Percentiles rank a stretch among this genome's conserved stretches.
Evolutionary conservation across 169 alveolate species (phyloP).

Genomic region (Plasmodium sp.): DNA sequence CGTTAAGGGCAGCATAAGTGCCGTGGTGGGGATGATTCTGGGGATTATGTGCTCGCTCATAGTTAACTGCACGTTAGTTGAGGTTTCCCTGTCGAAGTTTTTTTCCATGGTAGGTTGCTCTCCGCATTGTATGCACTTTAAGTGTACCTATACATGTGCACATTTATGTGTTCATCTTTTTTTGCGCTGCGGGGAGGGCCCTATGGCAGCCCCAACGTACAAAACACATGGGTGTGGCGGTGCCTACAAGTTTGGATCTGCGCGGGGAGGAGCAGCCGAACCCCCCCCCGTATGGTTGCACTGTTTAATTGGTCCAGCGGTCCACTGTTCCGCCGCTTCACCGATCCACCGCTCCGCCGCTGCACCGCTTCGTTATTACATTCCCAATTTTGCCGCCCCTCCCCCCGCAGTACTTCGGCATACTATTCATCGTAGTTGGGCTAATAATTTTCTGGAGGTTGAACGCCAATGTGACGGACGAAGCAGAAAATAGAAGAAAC

Average conservation of each 20-base stretch:
- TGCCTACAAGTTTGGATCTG: not conserved
- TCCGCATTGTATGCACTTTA: not conserved
- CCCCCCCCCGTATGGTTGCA: not conserved
- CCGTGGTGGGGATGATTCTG: slow-evolving; percentile 88
- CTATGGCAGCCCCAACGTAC: not conserved
- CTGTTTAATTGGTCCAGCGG: not conserved
- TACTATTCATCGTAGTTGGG: slow-evolving; percentile 91
- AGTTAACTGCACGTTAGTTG: slow-evolving; percentile 94
- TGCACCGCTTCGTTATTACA: not conserved
- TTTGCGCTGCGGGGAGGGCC: not conserved
- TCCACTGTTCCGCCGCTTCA: not conserved
- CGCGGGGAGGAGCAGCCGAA: not conserved
- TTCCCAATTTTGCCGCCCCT: not conserved
- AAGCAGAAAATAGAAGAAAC: slow-evolving; percentile 76
- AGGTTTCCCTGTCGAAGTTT: slow-evolving; percentile 92
- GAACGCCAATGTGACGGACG: slow-evolving; percentile 76
- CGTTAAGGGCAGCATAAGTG: slow-evolving; percentile 77
- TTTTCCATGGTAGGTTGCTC: slow-evolving; percentile 88
- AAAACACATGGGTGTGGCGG: not conserved
- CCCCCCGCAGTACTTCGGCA: slow-evolving; percentile 89
- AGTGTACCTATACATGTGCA: not conserved
- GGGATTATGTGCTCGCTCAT: slow-evolving; percentile 92
- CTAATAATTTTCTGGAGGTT: slow-evolving; percentile 91
- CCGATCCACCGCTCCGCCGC: not conserved
- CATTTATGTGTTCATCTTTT: not conserved